phyloP scores from a whole-genome alignment of 306 rosid genomes.

The Malus sylvestris region DNA sequence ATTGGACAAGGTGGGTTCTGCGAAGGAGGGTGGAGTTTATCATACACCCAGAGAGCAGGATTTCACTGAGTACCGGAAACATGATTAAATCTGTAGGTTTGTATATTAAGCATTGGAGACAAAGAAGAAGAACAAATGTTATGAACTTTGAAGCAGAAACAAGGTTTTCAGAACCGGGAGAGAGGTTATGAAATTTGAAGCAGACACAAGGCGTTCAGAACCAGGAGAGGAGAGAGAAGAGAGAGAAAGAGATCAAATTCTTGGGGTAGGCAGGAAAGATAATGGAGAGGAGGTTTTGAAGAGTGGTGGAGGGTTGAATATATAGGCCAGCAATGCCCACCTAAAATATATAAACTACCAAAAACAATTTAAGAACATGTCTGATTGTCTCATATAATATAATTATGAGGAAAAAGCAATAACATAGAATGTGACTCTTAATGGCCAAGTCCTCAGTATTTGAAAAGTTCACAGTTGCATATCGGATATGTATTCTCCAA shows the following conservation, averaged over 20 bases:
- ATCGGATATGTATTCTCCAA: background rate
- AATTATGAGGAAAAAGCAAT: background rate
- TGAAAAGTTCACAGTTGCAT: background rate
- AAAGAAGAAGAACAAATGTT: background rate
- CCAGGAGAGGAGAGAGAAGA: background rate
- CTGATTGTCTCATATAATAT: background rate
- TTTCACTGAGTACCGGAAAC: conserved; percentile 65
- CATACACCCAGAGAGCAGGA: conserved; percentile 56
- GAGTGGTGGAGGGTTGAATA: conserved; percentile 33
- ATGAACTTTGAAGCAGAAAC: background rate
- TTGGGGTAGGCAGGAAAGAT: conserved; percentile 29
- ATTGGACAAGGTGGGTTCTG: conserved; percentile 74
- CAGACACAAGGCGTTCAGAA: background rate
- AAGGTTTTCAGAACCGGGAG: conserved; percentile 2
- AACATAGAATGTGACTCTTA: background rate
- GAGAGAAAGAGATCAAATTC: conserved; percentile 2
- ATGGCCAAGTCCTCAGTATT: background rate
- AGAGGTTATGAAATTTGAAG: background rate
- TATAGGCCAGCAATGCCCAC: conserved; percentile 37
- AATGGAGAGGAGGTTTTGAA: conserved; percentile 48
- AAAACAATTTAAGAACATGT: conserved; percentile 3
- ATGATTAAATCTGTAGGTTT: conserved; percentile 14
- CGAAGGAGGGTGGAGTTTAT: conserved; percentile 65
- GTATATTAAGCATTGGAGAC: conserved; percentile 7
- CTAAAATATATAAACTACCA: conserved; percentile 15